Base-by-base conservation (phyloP, 208 protist species). In the Porcisia hertigi region DNA sequence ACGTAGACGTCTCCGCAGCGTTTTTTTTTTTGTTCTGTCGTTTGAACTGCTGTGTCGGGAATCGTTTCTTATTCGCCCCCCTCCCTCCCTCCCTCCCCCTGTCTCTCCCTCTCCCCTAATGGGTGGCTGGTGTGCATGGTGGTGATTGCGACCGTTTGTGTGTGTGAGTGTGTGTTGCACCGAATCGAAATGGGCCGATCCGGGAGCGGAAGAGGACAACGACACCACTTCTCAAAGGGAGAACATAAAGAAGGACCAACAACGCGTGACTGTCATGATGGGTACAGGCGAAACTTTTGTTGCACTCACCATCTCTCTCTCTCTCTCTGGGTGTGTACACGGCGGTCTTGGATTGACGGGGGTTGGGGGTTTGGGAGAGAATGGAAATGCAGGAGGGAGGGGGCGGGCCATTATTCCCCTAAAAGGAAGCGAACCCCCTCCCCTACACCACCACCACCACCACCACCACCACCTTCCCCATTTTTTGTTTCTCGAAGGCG, bases 1-100 rank as follows among this genome's bases (percentile, higher is more conserved):
- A 76, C 76, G 67, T 76, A 41, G 58, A 60, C 7, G 52, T 58
- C 8, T 71, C 66, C 25, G 63, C 47, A 30, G 41, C 63, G 18
- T 9, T 30, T 4, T 16, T 12, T 14, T 52, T 52, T 52, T 52
- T 5, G 47, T 0, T 52, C 11, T 52, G 58, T 23, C 3, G 2
- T 12, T 65, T 39, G 60, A 65, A 65, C 34, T 30, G 4, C 34
- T 65, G 14, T 14, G 30, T 36, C 23, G 25, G n/a, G 7, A 7
- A 18, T 18, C 4, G 30, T 43, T 18, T 64, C n/a, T 64, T 23
- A 5, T 45, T 34, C 2, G 58, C 58, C 6, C 9, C 58, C 58
- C 36, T 36, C 18, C 36, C 14, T 25, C n/a, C 54, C 11, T n/a
- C 55, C 55, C 14, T 25, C 23, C 23, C 14, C 3, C 55, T 14